phyloP scores from a whole-genome alignment of 805 yeast genomes.

The Brettanomyces naardenensis region DNA sequence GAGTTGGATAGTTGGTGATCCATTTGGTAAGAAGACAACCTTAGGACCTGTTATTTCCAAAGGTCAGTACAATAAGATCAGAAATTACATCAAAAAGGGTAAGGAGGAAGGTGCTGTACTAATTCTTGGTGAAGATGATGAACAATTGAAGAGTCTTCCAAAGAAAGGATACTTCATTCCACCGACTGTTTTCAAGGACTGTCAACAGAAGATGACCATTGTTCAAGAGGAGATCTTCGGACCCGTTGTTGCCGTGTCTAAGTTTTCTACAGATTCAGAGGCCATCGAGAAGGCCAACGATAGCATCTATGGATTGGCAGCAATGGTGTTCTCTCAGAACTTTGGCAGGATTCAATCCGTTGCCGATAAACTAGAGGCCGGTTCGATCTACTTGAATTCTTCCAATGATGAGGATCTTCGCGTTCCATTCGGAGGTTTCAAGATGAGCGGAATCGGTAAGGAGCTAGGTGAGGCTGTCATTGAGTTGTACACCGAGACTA shows the following conservation, averaged over 20 bases:
- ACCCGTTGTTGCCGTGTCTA: constrained; percentile 68
- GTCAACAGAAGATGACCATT: constrained; percentile 53
- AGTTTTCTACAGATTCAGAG: constrained; percentile 60
- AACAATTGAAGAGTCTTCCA: constrained; percentile 22
- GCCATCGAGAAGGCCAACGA: constrained; percentile 64
- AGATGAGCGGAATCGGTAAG: constrained; percentile 73
- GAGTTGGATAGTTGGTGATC: constrained; percentile 49
- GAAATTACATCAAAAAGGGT: constrained; percentile 36
- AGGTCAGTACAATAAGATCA: constrained; percentile 46
- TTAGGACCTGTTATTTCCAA: constrained; percentile 60
- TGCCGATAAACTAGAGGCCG: constrained; percentile 46
- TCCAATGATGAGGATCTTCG: constrained; percentile 57
- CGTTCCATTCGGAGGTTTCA: constrained; percentile 79
- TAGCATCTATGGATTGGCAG: constrained; percentile 73
- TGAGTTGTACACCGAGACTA: constrained; percentile 61
- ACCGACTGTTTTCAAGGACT: constrained; percentile 74
- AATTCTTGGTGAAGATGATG: constrained; percentile 32
- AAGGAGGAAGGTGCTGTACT: constrained; percentile 41
- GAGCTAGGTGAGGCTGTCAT: constrained; percentile 75
- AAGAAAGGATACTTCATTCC: constrained; percentile 58
- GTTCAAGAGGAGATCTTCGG: constrained; percentile 83
- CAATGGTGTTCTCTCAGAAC: constrained; percentile 69
- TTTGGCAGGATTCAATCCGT: constrained; percentile 51
- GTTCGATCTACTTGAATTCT: constrained; percentile 63
- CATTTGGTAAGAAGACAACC: constrained; percentile 38